These are phyloP conservation scores for Phytophthora fragariaefolia DNA, from an alignment of 352 stramenopile genomes.

Conservation along the genomic window DNA sequence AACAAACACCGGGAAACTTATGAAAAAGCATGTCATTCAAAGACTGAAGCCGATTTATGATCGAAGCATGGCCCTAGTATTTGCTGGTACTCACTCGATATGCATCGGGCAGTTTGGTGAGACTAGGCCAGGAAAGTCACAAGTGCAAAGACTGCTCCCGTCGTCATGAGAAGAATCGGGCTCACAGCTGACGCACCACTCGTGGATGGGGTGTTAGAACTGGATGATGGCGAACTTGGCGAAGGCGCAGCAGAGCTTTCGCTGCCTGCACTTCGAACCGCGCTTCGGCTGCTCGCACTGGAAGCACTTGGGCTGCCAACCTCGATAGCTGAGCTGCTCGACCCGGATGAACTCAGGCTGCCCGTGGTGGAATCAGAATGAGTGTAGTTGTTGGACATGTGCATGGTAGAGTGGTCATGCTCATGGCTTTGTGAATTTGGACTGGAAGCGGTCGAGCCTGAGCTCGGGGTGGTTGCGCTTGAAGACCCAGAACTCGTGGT, in stretches of 20 bases:
- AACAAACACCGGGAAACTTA: no score
- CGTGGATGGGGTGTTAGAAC: not conserved
- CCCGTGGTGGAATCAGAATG: not conserved
- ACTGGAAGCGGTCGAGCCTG: not conserved
- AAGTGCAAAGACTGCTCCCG: not conserved
- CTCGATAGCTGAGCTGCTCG: constrained; percentile 6
- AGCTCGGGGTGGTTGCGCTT: not conserved
- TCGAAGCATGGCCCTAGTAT: no score
- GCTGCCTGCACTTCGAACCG: constrained; percentile 7
- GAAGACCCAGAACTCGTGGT: not conserved
- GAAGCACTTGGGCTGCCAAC: constrained; percentile 13
- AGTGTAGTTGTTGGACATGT: not conserved
- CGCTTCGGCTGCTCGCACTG: not conserved
- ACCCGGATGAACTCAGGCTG: constrained; percentile 4
- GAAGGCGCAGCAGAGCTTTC: not conserved
- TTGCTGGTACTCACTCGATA: no score
- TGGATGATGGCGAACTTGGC: not conserved
- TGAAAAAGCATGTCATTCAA: no score
- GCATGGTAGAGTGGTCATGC: not conserved
- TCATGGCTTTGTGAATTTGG: not conserved
- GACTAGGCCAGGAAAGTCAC: constrained; percentile 7
- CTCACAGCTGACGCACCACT: not conserved
- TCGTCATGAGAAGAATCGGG: not conserved
- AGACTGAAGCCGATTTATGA: no score
- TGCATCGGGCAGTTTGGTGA: not conserved